These are phyloP conservation scores for Tremellales sp. DNA, from an alignment of 1,284 basidiomycete genomes.

Conservation along the genomic window DNA sequence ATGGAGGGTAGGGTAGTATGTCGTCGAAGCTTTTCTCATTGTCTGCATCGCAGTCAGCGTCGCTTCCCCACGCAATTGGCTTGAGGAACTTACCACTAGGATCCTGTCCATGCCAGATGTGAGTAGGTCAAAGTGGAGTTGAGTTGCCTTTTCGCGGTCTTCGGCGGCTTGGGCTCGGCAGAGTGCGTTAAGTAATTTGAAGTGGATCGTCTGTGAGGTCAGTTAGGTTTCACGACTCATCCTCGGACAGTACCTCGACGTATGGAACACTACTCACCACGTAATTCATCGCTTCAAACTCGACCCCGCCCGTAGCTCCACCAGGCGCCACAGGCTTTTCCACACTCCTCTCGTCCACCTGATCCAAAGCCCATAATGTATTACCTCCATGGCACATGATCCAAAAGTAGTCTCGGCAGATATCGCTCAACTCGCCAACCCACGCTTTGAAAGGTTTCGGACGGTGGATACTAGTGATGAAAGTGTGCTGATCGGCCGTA, in stretches of 20 bases:
- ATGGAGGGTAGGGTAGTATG: slow-evolving; percentile 87
- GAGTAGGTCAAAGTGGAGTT: slow-evolving; percentile 79
- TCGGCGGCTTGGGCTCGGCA: slow-evolving; percentile 61
- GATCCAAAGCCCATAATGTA: slow-evolving; percentile 74
- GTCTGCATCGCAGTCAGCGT: slow-evolving; percentile 55
- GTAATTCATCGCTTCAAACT: slow-evolving; percentile 95
- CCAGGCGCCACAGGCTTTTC: slow-evolving; percentile 91
- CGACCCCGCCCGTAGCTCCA: slow-evolving; percentile 97
- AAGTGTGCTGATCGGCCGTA: slow-evolving; percentile 60
- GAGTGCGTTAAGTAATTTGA: slow-evolving; percentile 75
- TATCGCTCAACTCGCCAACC: slow-evolving; percentile 78
- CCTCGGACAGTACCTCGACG: no score
- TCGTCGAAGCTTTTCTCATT: slow-evolving; percentile 82
- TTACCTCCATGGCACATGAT: slow-evolving; percentile 96
- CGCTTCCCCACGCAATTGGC: no score
- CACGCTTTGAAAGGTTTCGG: slow-evolving; percentile 87
- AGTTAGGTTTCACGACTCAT: background rate
- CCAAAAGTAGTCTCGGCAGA: slow-evolving; percentile 95
- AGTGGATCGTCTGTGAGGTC: slow-evolving; percentile 66
- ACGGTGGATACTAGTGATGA: slow-evolving; percentile 77
- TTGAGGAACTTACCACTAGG: slow-evolving; percentile 47
- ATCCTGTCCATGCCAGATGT: slow-evolving; percentile 72
- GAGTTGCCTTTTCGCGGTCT: slow-evolving; percentile 61
- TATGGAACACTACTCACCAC: slow-evolving; percentile 58
- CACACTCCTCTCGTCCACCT: slow-evolving; percentile 75